Evolutionary conservation across 148 eudicot genomes (phyloP).

Genomic region (Talinum fruticosum): DNA sequence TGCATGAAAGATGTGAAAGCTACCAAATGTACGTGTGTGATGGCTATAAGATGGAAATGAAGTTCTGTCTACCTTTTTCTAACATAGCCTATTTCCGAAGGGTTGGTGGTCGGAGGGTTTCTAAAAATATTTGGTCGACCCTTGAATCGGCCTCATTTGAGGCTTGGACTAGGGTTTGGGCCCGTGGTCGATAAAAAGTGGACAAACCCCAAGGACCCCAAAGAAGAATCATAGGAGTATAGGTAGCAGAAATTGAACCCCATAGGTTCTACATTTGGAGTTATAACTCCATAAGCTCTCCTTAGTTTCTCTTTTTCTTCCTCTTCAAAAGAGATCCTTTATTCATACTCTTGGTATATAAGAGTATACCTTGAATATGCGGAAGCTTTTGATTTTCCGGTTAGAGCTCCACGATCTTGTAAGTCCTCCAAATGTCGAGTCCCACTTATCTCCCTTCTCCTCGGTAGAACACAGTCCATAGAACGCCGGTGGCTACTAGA

Average conservation of each 20-base stretch:
- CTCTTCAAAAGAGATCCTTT: neutral
- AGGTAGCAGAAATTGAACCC: neutral
- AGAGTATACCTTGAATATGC: too few species aligned
- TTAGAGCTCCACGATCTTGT: too few species aligned
- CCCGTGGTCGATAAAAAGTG: neutral
- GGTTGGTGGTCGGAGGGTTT: neutral
- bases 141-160: neutral
- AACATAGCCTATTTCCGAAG: neutral
- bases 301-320: neutral
- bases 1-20: neutral
- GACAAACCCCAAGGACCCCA: neutral
- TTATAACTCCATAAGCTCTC: neutral
- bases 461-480: too few species aligned
- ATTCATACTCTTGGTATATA: too few species aligned
- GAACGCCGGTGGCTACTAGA: too few species aligned
- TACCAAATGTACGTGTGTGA: neutral
- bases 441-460: too few species aligned
- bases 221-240: neutral
- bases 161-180: neutral
- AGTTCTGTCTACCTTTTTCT: neutral
- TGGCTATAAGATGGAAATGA: neutral
- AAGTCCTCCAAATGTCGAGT: too few species aligned
- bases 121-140: too few species aligned
- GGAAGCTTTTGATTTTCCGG: too few species aligned
- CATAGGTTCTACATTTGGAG: neutral